Conservation (phyloP, 2,329 filamentous ascomycete genomes). For the Sporothrix variecibatus region DNA sequence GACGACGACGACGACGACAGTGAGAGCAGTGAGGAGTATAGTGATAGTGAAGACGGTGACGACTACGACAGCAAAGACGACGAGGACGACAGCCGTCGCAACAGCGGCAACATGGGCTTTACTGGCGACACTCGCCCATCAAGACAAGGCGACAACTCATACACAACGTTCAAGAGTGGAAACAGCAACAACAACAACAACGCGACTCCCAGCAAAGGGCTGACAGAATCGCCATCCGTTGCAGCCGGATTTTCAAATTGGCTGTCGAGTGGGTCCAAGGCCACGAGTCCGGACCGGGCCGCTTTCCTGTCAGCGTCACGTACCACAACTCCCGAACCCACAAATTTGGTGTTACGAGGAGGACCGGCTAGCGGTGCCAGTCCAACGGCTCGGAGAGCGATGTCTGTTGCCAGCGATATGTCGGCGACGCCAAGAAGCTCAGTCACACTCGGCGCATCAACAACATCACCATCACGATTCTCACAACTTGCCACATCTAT, state of each 20-base stretch:
- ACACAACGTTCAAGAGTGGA: conserved; percentile 20
- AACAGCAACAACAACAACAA: not conserved
- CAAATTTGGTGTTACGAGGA: not conserved
- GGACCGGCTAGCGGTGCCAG: not conserved
- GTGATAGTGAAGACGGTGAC: conserved; percentile 15
- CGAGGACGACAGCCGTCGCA: conserved; percentile 2
- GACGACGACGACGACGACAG: conserved; percentile 36
- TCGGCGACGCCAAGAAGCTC: conserved; percentile 24
- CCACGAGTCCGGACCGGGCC: conserved; percentile 21
- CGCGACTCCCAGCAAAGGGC: not conserved
- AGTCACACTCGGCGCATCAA: not conserved
- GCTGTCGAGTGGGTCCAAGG: conserved; percentile 24
- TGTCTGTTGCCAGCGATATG: conserved; percentile 32
- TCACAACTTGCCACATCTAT: conserved; percentile 51
- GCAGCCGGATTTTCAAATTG: conserved; percentile 25
- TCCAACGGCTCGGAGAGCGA: conserved; percentile 30
- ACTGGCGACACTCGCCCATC: conserved; percentile 1
- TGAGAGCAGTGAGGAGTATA: conserved; percentile 35
- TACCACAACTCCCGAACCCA: conserved; percentile 25
- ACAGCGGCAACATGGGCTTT: conserved; percentile 18
- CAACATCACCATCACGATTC: conserved; percentile 44
- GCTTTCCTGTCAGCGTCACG: conserved; percentile 3
- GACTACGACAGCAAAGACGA: conserved; percentile 17
- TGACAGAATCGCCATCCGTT: not conserved
- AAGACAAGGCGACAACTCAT: conserved; percentile 17